A percentile compares a stretch with the other conserved stretches of the same genome.
phyloP scores from a whole-genome alignment of 139 green algal species.

The Ulvella scutata region DNA sequence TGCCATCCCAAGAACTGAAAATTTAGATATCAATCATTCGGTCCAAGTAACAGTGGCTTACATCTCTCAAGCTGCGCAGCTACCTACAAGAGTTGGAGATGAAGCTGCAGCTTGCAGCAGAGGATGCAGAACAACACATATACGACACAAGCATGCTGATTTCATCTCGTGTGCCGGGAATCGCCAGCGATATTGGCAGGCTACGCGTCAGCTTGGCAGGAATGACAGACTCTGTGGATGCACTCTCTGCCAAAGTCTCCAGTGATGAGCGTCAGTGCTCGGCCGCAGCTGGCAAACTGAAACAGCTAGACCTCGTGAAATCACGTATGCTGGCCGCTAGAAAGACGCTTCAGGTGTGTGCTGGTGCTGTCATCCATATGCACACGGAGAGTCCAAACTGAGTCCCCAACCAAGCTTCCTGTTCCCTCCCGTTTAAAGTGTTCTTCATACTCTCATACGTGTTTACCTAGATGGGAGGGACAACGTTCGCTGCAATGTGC shows the following conservation, averaged over 20 bases:
- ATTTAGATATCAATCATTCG: no score
- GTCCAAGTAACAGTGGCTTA: no score
- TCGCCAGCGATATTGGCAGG: background rate
- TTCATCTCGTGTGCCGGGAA: background rate
- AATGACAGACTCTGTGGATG: background rate
- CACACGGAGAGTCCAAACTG: no score
- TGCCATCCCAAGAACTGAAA: no score
- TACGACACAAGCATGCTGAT: slow-evolving; percentile 3
- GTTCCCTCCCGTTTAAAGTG: no score
- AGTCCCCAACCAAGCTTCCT: no score
- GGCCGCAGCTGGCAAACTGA: background rate
- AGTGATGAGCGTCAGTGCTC: background rate
- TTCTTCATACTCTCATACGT: no score
- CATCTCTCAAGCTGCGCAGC: background rate
- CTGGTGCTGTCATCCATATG: no score
- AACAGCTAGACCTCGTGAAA: background rate
- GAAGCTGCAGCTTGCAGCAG: slow-evolving; percentile 1
- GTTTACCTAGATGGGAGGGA: no score
- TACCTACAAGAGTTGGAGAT: slow-evolving; percentile 3
- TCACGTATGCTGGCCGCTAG: background rate
- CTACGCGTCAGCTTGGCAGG: background rate
- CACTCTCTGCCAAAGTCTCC: background rate
- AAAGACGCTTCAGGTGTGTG: background rate
- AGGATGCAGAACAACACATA: background rate
- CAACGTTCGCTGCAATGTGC: no score